Evolutionary conservation across 208 protist species (phyloP).

Genomic region (Leishmania braziliensis): DNA sequence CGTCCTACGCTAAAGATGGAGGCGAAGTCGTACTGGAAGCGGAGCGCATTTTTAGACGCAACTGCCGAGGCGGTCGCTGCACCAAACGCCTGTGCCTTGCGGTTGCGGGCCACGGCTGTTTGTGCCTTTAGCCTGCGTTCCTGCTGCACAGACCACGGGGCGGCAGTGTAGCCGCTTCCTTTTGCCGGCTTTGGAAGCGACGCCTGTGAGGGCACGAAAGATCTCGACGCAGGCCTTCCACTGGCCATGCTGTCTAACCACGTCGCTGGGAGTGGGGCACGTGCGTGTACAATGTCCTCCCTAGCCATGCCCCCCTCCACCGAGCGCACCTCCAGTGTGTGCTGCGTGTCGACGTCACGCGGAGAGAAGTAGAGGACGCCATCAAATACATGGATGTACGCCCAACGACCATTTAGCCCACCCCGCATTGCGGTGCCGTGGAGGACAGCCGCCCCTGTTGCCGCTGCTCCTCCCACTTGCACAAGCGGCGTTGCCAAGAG

Average conservation of each 20-base stretch:
- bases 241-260: slow-evolving; percentile 37
- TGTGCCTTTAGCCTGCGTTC: slow-evolving; percentile 19
- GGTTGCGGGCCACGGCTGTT: slow-evolving; percentile 27
- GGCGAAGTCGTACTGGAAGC: slow-evolving; percentile 14
- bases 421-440: not conserved
- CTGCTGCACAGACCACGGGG: slow-evolving; percentile 75
- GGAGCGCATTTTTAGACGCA: not conserved
- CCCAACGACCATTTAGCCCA: slow-evolving; percentile 34
- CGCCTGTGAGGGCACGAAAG: not conserved
- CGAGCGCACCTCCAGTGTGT: slow-evolving; percentile 22
- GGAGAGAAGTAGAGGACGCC: slow-evolving; percentile 18
- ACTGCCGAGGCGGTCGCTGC: slow-evolving; percentile 15
- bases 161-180: slow-evolving; percentile 67
- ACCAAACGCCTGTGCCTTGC: slow-evolving; percentile 42
- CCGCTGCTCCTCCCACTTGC: not conserved
- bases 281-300: slow-evolving; percentile 73
- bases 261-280: slow-evolving; percentile 35
- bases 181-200: slow-evolving; percentile 23
- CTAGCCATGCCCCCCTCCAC: slow-evolving; percentile 1
- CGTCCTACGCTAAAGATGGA: not conserved
- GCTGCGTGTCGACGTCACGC: slow-evolving; percentile 13
- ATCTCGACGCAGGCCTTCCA: not conserved
- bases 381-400: slow-evolving; percentile 8
- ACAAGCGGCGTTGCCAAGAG: slow-evolving; percentile 1
- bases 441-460: not conserved